These are phyloP conservation scores for Hypericum androsaemum DNA, from an alignment of 345 rosid genomes.

Conservation along the genomic window DNA sequence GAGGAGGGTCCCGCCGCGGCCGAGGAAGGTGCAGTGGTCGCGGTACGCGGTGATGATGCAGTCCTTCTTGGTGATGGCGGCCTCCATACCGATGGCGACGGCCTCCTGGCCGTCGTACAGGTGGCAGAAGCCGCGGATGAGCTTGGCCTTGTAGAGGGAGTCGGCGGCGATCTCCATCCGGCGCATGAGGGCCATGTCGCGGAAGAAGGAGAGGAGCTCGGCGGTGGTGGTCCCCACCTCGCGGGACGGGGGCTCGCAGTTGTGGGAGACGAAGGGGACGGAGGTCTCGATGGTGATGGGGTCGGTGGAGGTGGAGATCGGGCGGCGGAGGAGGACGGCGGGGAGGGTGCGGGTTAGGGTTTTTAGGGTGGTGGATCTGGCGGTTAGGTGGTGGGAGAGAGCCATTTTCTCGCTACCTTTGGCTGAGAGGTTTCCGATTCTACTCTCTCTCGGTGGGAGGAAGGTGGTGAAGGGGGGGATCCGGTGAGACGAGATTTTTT, in stretches of 20 bases:
- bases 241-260: constrained; percentile 80
- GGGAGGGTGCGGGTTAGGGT: constrained; percentile 24
- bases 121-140: constrained; percentile 94
- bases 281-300: constrained; percentile 82
- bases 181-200: constrained; percentile 81
- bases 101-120: constrained; percentile 99
- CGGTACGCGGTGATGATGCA: constrained; percentile 83
- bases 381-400: constrained; percentile 36
- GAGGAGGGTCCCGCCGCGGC: constrained; percentile 71
- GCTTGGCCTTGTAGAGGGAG: constrained; percentile 96
- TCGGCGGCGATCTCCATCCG: constrained; percentile 96
- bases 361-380: constrained; percentile 27
- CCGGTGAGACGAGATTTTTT: background rate
- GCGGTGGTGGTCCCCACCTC: constrained; percentile 49
- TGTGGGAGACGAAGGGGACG: constrained; percentile 70
- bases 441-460: background rate
- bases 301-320: constrained; percentile 58
- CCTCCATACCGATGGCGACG: constrained; percentile 90
- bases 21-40: constrained; percentile 76
- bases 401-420: constrained; percentile 34
- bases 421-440: no score
- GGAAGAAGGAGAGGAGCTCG: constrained; percentile 76
- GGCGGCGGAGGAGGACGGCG: constrained; percentile 36
- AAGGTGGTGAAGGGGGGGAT: background rate
- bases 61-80: constrained; percentile 79